Evolutionary conservation across 352 stramenopile species (phyloP).

Genomic region (Nothophytophthora sp.): DNA sequence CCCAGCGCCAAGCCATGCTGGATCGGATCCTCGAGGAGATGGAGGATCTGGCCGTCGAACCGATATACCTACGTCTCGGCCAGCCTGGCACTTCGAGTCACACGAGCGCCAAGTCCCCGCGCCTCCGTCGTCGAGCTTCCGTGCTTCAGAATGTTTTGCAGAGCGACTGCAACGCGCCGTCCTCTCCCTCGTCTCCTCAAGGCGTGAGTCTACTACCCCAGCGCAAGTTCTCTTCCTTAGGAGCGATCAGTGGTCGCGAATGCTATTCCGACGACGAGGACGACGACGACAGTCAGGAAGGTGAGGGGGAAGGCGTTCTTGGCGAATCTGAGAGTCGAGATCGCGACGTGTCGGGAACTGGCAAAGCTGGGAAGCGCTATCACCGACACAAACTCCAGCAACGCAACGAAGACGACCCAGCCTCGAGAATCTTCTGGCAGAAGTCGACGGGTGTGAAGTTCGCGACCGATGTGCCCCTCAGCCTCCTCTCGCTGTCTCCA

Average conservation of each 20-base stretch:
- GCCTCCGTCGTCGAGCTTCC: slow-evolving; percentile 2
- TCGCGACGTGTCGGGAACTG: neutral
- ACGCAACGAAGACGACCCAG: neutral
- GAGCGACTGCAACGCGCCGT: slow-evolving; percentile 1
- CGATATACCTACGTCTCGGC: slow-evolving; percentile 26
- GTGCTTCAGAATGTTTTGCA: slow-evolving; percentile 13
- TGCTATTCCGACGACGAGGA: slow-evolving; percentile 6
- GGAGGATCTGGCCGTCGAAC: slow-evolving; percentile 42
- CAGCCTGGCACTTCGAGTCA: neutral
- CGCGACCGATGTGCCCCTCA: slow-evolving; percentile 36
- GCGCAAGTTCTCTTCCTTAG: slow-evolving; percentile 34
- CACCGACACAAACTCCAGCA: slow-evolving; percentile 27
- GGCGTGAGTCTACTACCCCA: slow-evolving; percentile 31
- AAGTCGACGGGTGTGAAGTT: slow-evolving; percentile 36
- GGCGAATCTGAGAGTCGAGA: slow-evolving; percentile 2
- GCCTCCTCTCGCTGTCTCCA: slow-evolving; percentile 13
- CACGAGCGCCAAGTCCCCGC: neutral
- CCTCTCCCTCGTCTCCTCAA: too few species aligned
- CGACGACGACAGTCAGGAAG: slow-evolving; percentile 21
- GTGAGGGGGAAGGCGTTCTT: slow-evolving; percentile 12
- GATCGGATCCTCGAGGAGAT: slow-evolving; percentile 70
- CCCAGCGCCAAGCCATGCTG: slow-evolving; percentile 60
- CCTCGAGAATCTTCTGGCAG: slow-evolving; percentile 49
- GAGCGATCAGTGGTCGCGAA: slow-evolving; percentile 13
- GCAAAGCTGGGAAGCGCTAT: slow-evolving; percentile 17